Evolutionary conservation across 129 eudicot genomes (phyloP).

Genomic region (Silybum marianum): DNA sequence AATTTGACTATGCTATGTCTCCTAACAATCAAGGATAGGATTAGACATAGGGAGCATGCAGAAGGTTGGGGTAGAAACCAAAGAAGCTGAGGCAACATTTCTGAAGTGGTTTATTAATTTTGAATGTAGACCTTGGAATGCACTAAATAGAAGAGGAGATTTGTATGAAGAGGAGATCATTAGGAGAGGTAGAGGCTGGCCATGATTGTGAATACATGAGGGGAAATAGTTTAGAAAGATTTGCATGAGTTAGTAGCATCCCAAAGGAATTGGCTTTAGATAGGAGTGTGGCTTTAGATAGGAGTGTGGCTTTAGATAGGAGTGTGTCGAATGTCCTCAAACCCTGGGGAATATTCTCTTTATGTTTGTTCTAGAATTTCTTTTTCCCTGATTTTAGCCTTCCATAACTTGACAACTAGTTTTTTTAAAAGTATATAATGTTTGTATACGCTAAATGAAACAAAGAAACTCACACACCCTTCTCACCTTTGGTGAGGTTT

Average conservation of each 20-base stretch:
- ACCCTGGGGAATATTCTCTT: background rate
- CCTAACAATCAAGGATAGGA: slow-evolving; percentile 10
- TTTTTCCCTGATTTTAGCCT: background rate
- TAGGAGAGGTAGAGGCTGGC: background rate
- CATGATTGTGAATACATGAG: background rate
- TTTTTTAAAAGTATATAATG: background rate
- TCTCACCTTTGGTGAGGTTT: too few species aligned
- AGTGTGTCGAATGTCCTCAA: background rate
- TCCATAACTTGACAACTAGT: background rate
- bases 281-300: too few species aligned
- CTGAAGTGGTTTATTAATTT: background rate
- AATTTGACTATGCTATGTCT: slow-evolving; percentile 9
- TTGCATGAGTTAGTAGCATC: slow-evolving; percentile 3
- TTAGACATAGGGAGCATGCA: background rate
- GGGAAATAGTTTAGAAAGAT: background rate
- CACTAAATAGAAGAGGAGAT: background rate
- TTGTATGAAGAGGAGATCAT: background rate
- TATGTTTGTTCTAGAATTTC: background rate
- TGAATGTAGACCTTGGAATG: background rate
- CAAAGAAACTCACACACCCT: too few species aligned
- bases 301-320: background rate
- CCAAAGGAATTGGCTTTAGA: background rate
- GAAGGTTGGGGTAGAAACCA: slow-evolving; percentile 11
- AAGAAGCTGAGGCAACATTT: background rate
- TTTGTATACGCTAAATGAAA: too few species aligned